Conservation (phyloP, 2,329 filamentous ascomycete genomes). For the Botryotinia convoluta region DNA sequence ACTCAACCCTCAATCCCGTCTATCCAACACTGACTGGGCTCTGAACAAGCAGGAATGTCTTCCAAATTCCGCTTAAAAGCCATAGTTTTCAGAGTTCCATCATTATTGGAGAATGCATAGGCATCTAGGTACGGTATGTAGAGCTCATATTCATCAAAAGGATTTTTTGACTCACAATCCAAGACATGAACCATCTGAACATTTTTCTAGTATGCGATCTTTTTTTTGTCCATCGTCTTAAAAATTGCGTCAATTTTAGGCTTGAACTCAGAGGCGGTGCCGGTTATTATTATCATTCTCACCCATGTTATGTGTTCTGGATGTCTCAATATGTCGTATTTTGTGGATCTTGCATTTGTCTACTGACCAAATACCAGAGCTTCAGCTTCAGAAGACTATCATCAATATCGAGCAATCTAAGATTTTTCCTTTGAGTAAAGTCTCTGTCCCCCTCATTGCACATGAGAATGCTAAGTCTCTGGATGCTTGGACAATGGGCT, state of each 20-base stretch:
- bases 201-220: neutral
- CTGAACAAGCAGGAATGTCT: too few species aligned
- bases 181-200: neutral
- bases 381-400: too few species aligned
- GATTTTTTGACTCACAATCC: fast-evolving
- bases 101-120: neutral
- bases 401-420: neutral
- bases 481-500: neutral
- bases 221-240: neutral
- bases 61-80: neutral
- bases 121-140: fast-evolving
- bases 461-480: neutral
- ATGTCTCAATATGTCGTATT: too few species aligned
- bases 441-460: too few species aligned
- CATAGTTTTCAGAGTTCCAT: neutral
- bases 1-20: neutral
- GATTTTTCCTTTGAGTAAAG: too few species aligned
- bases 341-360: too few species aligned
- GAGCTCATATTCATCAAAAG: too few species aligned
- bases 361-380: too few species aligned
- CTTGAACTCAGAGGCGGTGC: too few species aligned
- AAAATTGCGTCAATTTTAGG: neutral
- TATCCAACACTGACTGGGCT: neutral
- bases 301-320: too few species aligned
- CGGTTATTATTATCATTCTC: too few species aligned